Evolutionary conservation across 257 asterid genomes (phyloP).

Genomic region (Solanum pinnatisectum): DNA sequence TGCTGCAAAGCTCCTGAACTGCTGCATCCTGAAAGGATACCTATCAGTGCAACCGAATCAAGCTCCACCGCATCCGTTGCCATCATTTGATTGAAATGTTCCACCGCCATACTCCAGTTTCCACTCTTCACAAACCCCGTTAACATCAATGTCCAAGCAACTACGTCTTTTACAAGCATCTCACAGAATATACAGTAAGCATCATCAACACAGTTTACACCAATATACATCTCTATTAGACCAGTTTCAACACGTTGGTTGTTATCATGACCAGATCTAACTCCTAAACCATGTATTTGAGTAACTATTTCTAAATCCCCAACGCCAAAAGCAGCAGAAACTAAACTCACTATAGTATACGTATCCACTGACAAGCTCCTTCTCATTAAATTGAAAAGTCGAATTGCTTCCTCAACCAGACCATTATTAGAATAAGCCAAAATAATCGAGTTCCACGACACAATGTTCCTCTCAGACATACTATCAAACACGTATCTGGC

Average conservation of each 20-base stretch:
- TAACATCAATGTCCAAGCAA: conserved; percentile 55
- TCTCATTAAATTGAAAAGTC: conserved; percentile 33
- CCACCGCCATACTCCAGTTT: conserved; percentile 24
- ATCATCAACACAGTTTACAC: conserved; percentile 12
- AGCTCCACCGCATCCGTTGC: conserved; percentile 11
- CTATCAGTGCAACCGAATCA: conserved; percentile 37
- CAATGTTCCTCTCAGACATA: conserved; percentile 44
- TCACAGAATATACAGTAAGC: conserved; percentile 40
- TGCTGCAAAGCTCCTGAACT: conserved; percentile 45
- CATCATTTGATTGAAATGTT: conserved; percentile 41
- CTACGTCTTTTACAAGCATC: conserved; percentile 33
- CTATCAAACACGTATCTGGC: conserved; percentile 36
- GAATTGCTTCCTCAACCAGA: conserved; percentile 35
- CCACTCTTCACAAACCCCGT: conserved; percentile 42
- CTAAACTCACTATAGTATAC: conserved; percentile 35
- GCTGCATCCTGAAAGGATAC: conserved; percentile 48
- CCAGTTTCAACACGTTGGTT: conserved; percentile 31
- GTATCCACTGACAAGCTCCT: conserved; percentile 24
- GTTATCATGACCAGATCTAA: conserved; percentile 25
- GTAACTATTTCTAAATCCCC: conserved; percentile 23
- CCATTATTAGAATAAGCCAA: conserved; percentile 41
- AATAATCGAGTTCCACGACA: conserved; percentile 51
- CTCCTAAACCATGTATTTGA: conserved; percentile 27
- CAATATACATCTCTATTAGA: conserved; percentile 36
- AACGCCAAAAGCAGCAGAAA: conserved; percentile 6